These are phyloP conservation scores for Trypanosoma lewisi DNA, from an alignment of 208 protist species.

Conservation along the genomic window DNA sequence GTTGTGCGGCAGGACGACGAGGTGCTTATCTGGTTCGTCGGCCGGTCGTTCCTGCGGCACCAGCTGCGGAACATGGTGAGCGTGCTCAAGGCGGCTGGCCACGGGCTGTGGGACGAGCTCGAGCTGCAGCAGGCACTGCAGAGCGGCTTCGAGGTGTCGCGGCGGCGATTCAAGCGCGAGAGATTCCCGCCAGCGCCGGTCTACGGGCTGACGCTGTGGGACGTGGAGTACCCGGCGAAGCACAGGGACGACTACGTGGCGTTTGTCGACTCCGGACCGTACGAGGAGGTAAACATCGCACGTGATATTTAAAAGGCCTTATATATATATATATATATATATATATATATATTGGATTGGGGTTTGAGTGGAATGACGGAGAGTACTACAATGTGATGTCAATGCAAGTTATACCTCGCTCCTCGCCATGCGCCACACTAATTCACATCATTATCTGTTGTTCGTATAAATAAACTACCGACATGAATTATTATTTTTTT, in stretches of 20 bases:
- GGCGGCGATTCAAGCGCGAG: slow-evolving; percentile 66
- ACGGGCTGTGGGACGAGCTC: slow-evolving; percentile 81
- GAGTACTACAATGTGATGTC: too few species aligned
- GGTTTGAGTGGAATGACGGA: background rate
- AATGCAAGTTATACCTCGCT: too few species aligned
- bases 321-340: background rate
- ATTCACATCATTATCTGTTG: slow-evolving; percentile 11
- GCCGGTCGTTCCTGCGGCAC: slow-evolving; percentile 78
- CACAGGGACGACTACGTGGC: slow-evolving; percentile 60
- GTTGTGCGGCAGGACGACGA: slow-evolving; percentile 89
- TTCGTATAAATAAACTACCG: background rate
- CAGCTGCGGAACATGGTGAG: slow-evolving; percentile 89
- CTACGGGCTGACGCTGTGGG: slow-evolving; percentile 84
- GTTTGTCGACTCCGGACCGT: slow-evolving; percentile 77
- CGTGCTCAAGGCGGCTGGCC: slow-evolving; percentile 68
- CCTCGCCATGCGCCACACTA: too few species aligned
- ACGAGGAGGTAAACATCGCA: slow-evolving; percentile 61
- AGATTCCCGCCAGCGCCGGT: slow-evolving; percentile 71
- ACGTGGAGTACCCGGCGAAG: slow-evolving; percentile 76
- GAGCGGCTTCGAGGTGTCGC: slow-evolving; percentile 72
- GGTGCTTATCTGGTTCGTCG: slow-evolving; percentile 85
- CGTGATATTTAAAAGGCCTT: slow-evolving; percentile 27
- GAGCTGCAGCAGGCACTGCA: slow-evolving; percentile 75
- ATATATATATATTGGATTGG: too few species aligned
- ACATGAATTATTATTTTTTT: slow-evolving; percentile 7